These are phyloP conservation scores for Magnusiomyces paraingens DNA, from an alignment of 1,139 yeast genomes.

Conservation along the genomic window DNA sequence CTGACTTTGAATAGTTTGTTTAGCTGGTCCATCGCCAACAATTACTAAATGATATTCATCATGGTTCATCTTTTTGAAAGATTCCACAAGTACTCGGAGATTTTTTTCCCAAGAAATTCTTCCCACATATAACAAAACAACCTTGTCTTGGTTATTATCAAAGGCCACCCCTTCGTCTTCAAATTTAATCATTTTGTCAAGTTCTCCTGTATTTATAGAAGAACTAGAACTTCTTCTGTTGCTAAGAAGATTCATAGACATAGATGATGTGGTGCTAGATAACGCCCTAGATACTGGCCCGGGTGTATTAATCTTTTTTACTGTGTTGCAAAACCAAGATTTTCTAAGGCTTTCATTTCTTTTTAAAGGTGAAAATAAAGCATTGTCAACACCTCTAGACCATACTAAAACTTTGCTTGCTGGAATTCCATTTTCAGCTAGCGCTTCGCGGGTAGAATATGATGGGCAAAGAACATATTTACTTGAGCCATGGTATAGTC, in stretches of 20 bases:
- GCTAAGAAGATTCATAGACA: not conserved
- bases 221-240: not conserved
- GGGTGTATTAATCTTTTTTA: not conserved
- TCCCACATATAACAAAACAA: constrained; percentile 20
- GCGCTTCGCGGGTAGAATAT: constrained; percentile 17
- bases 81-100: constrained; percentile 26
- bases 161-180: too few species aligned
- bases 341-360: constrained; percentile 13
- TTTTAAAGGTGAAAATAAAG: constrained; percentile 14
- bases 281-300: too few species aligned
- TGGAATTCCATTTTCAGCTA: constrained; percentile 18
- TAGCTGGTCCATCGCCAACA: constrained; percentile 22
- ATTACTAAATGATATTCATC: constrained; percentile 18
- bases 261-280: too few species aligned
- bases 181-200: too few species aligned
- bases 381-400: constrained; percentile 21
- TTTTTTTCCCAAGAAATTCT: constrained; percentile 21
- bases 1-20: constrained; percentile 14
- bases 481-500: constrained; percentile 19
- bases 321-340: constrained; percentile 12
- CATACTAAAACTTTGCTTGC: constrained; percentile 16
- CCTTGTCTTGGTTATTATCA: constrained; percentile 7
- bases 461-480: constrained; percentile 19
- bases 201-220: not conserved
- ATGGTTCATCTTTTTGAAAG: constrained; percentile 27